Conservation (phyloP, 352 stramenopile genomes). For the Phytopythium mirpurense region DNA sequence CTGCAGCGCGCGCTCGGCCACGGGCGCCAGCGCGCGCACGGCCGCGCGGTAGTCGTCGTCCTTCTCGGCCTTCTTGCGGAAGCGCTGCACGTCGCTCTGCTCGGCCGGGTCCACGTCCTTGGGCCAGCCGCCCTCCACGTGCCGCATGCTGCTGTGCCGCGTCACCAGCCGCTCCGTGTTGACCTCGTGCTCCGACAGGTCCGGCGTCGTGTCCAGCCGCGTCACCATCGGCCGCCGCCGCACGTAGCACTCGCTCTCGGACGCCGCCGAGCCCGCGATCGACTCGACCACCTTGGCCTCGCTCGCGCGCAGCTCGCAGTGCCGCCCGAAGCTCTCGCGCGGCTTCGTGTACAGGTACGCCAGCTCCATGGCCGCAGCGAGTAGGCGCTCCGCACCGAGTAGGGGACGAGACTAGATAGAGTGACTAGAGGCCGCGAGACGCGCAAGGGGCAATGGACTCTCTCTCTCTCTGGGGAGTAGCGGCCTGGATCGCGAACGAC, state of each 20-base stretch:
- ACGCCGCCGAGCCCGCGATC: constrained; percentile 76
- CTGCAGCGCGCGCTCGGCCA: constrained; percentile 92
- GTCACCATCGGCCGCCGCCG: constrained; percentile 83
- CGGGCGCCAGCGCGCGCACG: constrained; percentile 90
- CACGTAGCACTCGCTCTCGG: constrained; percentile 90
- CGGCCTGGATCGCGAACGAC: not conserved
- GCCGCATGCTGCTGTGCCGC: constrained; percentile 92
- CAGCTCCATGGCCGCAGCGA: constrained; percentile 54
- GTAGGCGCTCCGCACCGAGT: too few species aligned
- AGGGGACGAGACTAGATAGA: too few species aligned
- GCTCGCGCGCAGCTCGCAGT: constrained; percentile 90
- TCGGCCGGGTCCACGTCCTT: constrained; percentile 97
- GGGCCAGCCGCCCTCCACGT: constrained; percentile 95
- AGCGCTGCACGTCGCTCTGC: constrained; percentile 93
- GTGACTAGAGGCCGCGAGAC: too few species aligned
- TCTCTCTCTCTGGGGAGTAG: too few species aligned
- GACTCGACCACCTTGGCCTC: constrained; percentile 89
- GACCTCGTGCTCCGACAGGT: constrained; percentile 90
- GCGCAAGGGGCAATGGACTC: too few species aligned
- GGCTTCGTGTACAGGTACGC: constrained; percentile 89
- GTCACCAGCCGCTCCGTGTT: constrained; percentile 93
- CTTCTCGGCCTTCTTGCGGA: constrained; percentile 97
- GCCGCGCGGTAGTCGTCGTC: constrained; percentile 95
- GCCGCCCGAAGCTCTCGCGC: constrained; percentile 90
- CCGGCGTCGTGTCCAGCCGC: constrained; percentile 85